phyloP scores from a whole-genome alignment of 306 rosid species.

The Cicer chorassanicum region DNA sequence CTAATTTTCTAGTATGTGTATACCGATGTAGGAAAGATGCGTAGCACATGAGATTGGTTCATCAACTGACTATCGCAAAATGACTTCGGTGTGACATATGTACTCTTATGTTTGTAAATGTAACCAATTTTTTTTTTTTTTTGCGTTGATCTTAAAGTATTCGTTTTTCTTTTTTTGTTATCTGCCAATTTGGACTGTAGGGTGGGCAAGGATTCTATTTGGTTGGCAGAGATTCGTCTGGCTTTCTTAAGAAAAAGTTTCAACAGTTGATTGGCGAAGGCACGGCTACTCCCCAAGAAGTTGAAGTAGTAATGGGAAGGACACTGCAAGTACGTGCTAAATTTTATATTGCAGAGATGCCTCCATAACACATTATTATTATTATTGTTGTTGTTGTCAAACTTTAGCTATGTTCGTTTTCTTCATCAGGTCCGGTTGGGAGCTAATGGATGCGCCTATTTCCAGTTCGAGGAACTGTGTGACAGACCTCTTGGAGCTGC shows the following conservation, averaged over 20 bases:
- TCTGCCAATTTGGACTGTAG: constrained; percentile 55
- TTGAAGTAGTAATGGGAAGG: constrained; percentile 96
- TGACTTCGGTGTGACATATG: constrained; percentile 76
- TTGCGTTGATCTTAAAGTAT: constrained; percentile 22
- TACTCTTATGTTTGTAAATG: constrained; percentile 5
- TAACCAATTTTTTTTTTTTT: constrained; percentile 10
- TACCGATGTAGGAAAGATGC: constrained; percentile 82
- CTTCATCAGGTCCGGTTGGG: constrained; percentile 74
- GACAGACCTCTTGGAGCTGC: constrained; percentile 95
- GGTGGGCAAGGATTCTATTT: constrained; percentile 87
- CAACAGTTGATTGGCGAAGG: constrained; percentile 71
- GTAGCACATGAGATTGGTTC: constrained; percentile 89
- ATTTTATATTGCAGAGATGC: constrained; percentile 12
- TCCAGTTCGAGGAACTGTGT: constrained; percentile 88
- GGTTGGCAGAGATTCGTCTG: constrained; percentile 68
- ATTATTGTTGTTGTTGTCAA: neutral
- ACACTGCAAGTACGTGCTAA: constrained; percentile 61
- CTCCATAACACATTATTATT: constrained; percentile 9
- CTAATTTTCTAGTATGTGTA: constrained; percentile 38
- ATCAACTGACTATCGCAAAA: constrained; percentile 79
- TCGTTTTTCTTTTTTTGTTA: constrained; percentile 28
- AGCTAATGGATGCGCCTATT: constrained; percentile 90
- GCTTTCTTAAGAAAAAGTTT: constrained; percentile 67
- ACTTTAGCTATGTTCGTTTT: constrained; percentile 34
- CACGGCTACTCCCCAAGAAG: constrained; percentile 70